These are phyloP conservation scores for Scheffersomyces insectosa DNA, from an alignment of 1,139 yeast genomes.

Conservation along the genomic window DNA sequence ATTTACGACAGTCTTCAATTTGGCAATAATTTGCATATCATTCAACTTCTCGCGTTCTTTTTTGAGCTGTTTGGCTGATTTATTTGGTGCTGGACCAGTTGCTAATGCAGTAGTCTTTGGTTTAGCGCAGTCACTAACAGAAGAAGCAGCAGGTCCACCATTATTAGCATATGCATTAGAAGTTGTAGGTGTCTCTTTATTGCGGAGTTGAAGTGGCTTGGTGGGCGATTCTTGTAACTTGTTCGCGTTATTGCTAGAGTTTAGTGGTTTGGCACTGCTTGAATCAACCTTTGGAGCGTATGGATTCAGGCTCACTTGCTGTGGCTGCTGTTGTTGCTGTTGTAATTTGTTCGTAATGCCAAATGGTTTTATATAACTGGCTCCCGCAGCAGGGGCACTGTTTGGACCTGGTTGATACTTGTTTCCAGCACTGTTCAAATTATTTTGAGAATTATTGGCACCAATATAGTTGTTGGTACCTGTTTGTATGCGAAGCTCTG, in stretches of 20 bases:
- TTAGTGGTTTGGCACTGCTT: slow-evolving; percentile 6
- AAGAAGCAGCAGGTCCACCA: slow-evolving; percentile 20
- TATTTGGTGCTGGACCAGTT: slow-evolving; percentile 29
- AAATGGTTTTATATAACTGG: slow-evolving; percentile 24
- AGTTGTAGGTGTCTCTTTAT: slow-evolving; percentile 16
- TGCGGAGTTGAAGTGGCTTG: slow-evolving; percentile 8
- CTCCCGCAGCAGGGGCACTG: slow-evolving; percentile 20
- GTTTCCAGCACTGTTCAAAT: slow-evolving; percentile 14
- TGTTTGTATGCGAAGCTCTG: slow-evolving; percentile 33
- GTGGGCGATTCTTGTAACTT: slow-evolving; percentile 8
- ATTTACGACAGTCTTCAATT: slow-evolving; percentile 80
- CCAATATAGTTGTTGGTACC: slow-evolving; percentile 10
- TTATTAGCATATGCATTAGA: slow-evolving; percentile 17
- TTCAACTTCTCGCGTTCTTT: slow-evolving; percentile 72
- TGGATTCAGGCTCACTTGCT: not conserved
- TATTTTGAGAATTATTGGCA: slow-evolving; percentile 7
- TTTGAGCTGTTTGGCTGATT: slow-evolving; percentile 50
- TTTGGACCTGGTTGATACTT: slow-evolving; percentile 12
- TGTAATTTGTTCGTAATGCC: slow-evolving; percentile 9
- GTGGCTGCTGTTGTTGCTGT: slow-evolving; percentile 4
- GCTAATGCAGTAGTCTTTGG: slow-evolving; percentile 9
- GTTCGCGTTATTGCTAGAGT: slow-evolving; percentile 5
- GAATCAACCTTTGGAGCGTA: slow-evolving; percentile 11
- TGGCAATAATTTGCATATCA: slow-evolving; percentile 83
- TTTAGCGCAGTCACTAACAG: slow-evolving; percentile 18